Conservation (phyloP, 2,329 filamentous ascomycete genomes). For the Colletotrichum tropicale region DNA sequence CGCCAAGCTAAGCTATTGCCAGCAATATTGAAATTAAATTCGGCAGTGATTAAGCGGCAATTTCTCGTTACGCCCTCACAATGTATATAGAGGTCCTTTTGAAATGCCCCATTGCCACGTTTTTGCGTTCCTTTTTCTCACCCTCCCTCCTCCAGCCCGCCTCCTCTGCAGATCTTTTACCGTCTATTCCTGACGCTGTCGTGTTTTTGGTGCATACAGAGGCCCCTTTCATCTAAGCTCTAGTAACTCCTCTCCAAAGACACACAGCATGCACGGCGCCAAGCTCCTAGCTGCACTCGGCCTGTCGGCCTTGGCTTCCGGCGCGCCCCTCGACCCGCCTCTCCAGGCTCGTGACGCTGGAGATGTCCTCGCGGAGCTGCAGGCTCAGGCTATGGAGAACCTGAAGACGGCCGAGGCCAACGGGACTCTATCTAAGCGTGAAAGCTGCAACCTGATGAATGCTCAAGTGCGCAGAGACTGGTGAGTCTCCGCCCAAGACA, state of each 20-base stretch:
- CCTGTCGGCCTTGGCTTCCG: background rate
- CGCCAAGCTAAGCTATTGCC: background rate
- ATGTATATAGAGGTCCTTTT: background rate
- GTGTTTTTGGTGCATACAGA: background rate
- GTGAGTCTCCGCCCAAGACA: background rate
- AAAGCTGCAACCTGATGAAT: background rate
- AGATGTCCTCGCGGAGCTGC: background rate
- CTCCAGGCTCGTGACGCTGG: background rate
- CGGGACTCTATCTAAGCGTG: constrained; percentile 3
- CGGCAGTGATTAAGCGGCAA: background rate
- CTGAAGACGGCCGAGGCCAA: constrained; percentile 2
- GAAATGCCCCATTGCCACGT: background rate
- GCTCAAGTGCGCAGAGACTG: background rate
- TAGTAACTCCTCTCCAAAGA: background rate
- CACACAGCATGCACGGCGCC: background rate
- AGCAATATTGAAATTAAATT: background rate
- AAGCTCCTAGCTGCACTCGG: constrained; percentile 1
- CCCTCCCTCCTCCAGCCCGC: background rate
- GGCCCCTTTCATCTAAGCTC: background rate
- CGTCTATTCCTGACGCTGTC: background rate
- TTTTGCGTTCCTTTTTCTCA: background rate
- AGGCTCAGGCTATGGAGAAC: constrained; percentile 3
- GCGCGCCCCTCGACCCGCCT: background rate
- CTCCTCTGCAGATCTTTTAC: background rate
- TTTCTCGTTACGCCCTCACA: background rate